phyloP scores from a whole-genome alignment of 805 yeast species.

The Grigorovia humatica region DNA sequence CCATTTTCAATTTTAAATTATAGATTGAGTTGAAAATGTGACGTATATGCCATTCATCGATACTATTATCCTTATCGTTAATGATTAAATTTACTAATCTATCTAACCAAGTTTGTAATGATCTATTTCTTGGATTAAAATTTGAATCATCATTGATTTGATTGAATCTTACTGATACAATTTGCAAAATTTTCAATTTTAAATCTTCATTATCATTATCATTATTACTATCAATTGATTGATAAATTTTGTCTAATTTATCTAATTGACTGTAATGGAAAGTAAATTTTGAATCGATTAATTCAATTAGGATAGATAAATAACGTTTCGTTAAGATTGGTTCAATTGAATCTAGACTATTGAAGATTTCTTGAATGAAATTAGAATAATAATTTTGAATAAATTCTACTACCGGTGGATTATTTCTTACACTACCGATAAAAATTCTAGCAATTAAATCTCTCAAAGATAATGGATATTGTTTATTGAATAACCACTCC shows the following conservation, averaged over 20 bases:
- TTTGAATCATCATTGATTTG: not conserved
- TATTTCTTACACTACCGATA: slow-evolving; percentile 64
- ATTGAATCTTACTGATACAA: slow-evolving; percentile 15
- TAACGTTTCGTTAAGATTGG: slow-evolving; percentile 17
- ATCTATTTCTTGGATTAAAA: slow-evolving; percentile 3
- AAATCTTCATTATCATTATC: slow-evolving; percentile 15
- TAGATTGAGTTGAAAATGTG: slow-evolving; percentile 33
- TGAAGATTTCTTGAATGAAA: slow-evolving; percentile 3
- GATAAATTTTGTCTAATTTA: slow-evolving; percentile 11
- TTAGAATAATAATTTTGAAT: slow-evolving; percentile 15
- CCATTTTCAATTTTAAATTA: slow-evolving; percentile 26
- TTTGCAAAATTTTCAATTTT: slow-evolving; percentile 22
- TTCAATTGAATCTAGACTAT: not conserved
- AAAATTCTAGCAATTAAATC: slow-evolving; percentile 53
- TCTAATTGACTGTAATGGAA: not conserved
- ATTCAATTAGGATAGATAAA: slow-evolving; percentile 21
- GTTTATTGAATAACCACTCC: slow-evolving; percentile 9
- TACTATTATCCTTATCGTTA: slow-evolving; percentile 12
- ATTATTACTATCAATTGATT: slow-evolving; percentile 9
- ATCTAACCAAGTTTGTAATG: slow-evolving; percentile 15
- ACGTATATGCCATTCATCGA: slow-evolving; percentile 35
- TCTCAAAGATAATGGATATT: slow-evolving; percentile 19
- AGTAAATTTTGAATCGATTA: slow-evolving; percentile 10
- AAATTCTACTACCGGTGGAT: slow-evolving; percentile 45
- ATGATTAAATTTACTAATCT: slow-evolving; percentile 16